These are phyloP conservation scores for Hanseniaspora taiwanica DNA, from an alignment of 805 yeast species.

Conservation along the genomic window DNA sequence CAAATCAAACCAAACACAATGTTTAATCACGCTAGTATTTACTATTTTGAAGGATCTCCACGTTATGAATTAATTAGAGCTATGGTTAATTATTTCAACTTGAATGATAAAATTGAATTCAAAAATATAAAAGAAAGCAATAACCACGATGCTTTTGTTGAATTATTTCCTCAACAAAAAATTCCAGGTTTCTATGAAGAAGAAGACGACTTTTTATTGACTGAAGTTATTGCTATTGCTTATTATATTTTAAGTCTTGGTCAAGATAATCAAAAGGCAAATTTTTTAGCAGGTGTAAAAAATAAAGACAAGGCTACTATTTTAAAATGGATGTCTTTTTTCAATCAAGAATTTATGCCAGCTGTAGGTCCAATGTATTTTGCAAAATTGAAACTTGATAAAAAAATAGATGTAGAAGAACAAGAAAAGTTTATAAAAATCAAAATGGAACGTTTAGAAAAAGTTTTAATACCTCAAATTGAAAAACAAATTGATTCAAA, in stretches of 20 bases:
- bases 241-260: conserved; percentile 26
- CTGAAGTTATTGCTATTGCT: conserved; percentile 53
- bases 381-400: no score
- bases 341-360: conserved; percentile 27
- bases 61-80: not conserved
- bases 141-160: not conserved
- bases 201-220: conserved; percentile 39
- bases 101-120: not conserved
- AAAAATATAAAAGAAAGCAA: not conserved
- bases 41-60: not conserved
- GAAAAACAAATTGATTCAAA: not conserved
- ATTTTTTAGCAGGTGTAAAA: not conserved
- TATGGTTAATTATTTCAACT: not conserved
- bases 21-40: not conserved
- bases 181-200: not conserved
- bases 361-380: not conserved
- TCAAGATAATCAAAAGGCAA: not conserved
- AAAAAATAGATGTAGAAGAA: no score
- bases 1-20: not conserved
- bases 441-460: not conserved
- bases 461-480: not conserved
- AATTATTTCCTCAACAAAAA: not conserved
- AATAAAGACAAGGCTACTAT: conserved; percentile 32
- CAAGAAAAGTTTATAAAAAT: not conserved
- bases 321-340: conserved; percentile 64